Evolutionary conservation across 805 yeast species (phyloP).

Genomic region (Kazachstania africana): DNA sequence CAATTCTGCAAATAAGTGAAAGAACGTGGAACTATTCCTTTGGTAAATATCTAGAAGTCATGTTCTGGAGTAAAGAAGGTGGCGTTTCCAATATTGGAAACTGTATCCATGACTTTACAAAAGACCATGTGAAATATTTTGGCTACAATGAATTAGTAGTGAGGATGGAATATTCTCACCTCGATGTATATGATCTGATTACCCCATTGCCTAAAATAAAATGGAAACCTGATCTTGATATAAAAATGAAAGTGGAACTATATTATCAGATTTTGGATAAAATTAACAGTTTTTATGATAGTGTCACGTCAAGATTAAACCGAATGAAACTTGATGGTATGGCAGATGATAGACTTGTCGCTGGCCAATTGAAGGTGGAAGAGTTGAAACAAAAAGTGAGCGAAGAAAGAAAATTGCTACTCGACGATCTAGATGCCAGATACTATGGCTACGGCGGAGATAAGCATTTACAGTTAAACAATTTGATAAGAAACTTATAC

Average conservation of each 20-base stretch:
- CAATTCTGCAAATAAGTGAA: slow-evolving; percentile 72
- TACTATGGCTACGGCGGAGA: slow-evolving; percentile 47
- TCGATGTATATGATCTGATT: slow-evolving; percentile 67
- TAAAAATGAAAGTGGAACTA: slow-evolving; percentile 54
- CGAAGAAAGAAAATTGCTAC: slow-evolving; percentile 38
- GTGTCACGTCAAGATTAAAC: slow-evolving; percentile 56
- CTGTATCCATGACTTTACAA: slow-evolving; percentile 73
- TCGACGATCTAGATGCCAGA: slow-evolving; percentile 35
- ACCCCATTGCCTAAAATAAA: slow-evolving; percentile 62
- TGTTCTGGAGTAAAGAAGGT: slow-evolving; percentile 59
- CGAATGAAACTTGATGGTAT: slow-evolving; percentile 70
- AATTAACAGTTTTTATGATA: slow-evolving; percentile 52
- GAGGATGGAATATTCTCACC: slow-evolving; percentile 60
- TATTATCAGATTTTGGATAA: slow-evolving; percentile 42
- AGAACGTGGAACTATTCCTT: slow-evolving; percentile 83
- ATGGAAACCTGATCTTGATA: slow-evolving; percentile 64
- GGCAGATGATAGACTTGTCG: slow-evolving; percentile 56
- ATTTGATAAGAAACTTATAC: slow-evolving; percentile 58
- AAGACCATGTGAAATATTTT: slow-evolving; percentile 75
- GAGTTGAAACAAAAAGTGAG: slow-evolving; percentile 44
- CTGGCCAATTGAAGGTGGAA: slow-evolving; percentile 48
- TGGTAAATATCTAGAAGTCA: slow-evolving; percentile 82
- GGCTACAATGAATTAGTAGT: slow-evolving; percentile 71
- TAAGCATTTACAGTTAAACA: slow-evolving; percentile 60
- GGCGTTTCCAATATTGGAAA: slow-evolving; percentile 46